Conservation (phyloP, 2,329 filamentous ascomycete genomes). For the Myriosclerotinia duriaeana region DNA sequence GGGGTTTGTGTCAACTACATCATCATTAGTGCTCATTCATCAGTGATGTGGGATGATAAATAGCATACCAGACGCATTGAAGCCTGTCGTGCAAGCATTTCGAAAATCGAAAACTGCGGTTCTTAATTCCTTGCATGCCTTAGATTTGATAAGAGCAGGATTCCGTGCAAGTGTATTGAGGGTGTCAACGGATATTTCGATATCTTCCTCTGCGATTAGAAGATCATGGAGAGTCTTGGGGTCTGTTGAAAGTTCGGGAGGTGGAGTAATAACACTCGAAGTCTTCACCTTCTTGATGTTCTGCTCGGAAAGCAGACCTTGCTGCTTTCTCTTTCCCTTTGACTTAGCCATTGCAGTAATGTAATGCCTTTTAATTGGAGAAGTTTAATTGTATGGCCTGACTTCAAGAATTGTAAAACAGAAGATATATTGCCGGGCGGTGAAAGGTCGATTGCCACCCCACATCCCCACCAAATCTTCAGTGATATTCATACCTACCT, state of each 20-base stretch:
- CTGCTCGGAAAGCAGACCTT: slow-evolving; percentile 42
- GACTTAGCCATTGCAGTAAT: slow-evolving; percentile 45
- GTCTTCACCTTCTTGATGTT: slow-evolving; percentile 46
- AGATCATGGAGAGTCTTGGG: slow-evolving; percentile 54
- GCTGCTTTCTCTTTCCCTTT: slow-evolving; percentile 50
- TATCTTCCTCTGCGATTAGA: slow-evolving; percentile 64
- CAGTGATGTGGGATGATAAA: slow-evolving; percentile 26
- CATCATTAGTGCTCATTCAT: slow-evolving; percentile 24
- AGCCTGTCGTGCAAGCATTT: slow-evolving; percentile 65
- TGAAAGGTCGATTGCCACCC: neutral
- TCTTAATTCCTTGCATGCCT: slow-evolving; percentile 64
- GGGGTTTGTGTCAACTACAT: slow-evolving; percentile 56
- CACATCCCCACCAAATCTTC: neutral
- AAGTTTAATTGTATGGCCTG: neutral
- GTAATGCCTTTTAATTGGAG: neutral
- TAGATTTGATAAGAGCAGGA: slow-evolving; percentile 65
- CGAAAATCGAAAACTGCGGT: slow-evolving; percentile 68
- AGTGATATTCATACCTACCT: neutral
- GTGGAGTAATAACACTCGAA: slow-evolving; percentile 40
- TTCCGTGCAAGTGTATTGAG: slow-evolving; percentile 58
- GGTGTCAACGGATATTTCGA: slow-evolving; percentile 67
- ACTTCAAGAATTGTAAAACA: neutral
- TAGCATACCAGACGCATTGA: slow-evolving; percentile 53
- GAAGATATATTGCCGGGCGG: slow-evolving; percentile 12
- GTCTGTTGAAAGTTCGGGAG: slow-evolving; percentile 43